phyloP scores from a whole-genome alignment of 1,284 basidiomycete genomes.

The Leccinum olivaceoglutinosum region DNA sequence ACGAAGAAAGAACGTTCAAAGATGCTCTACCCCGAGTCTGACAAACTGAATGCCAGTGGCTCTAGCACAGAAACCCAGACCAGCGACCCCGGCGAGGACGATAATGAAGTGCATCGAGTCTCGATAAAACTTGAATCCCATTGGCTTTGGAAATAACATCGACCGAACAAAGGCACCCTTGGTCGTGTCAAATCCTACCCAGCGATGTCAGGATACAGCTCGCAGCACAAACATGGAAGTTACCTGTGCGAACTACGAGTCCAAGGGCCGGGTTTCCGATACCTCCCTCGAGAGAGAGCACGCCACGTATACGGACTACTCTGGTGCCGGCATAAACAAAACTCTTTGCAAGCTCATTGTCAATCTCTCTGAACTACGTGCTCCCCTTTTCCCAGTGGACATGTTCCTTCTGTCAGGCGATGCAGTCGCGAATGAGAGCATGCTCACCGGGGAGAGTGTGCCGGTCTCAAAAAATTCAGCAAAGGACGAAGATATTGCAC shows the following conservation, averaged over 20 bases:
- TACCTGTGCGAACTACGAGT: conserved; percentile 88
- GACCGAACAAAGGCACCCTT: conserved; percentile 95
- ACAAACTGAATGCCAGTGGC: conserved; percentile 78
- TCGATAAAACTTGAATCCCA: conserved; percentile 96
- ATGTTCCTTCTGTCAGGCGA: conserved; percentile 91
- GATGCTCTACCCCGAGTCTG: conserved; percentile 69
- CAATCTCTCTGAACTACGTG: conserved; percentile 75
- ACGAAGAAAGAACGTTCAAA: not conserved
- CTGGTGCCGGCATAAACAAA: conserved; percentile 93
- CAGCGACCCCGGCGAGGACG: conserved; percentile 86
- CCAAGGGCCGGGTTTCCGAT: conserved; percentile 70
- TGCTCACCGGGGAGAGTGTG: conserved; percentile 95
- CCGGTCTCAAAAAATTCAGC: conserved; percentile 86
- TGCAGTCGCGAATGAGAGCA: conserved; percentile 97
- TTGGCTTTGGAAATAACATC: conserved; percentile 98
- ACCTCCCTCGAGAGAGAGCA: conserved; percentile 49
- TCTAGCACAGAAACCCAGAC: conserved; percentile 83
- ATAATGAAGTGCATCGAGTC: conserved; percentile 97
- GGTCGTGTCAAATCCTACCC: conserved; percentile 89
- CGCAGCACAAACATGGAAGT: conserved; percentile 10
- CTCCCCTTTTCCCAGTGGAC: conserved; percentile 85
- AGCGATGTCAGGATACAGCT: conserved; percentile 2
- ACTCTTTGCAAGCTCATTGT: conserved; percentile 80
- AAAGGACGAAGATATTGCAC: conserved; percentile 64
- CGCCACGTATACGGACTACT: conserved; percentile 85